These are phyloP conservation scores for Gonapodya prolifera DNA, from an alignment of 192 early-diverging fungal genomes.

Conservation along the genomic window DNA sequence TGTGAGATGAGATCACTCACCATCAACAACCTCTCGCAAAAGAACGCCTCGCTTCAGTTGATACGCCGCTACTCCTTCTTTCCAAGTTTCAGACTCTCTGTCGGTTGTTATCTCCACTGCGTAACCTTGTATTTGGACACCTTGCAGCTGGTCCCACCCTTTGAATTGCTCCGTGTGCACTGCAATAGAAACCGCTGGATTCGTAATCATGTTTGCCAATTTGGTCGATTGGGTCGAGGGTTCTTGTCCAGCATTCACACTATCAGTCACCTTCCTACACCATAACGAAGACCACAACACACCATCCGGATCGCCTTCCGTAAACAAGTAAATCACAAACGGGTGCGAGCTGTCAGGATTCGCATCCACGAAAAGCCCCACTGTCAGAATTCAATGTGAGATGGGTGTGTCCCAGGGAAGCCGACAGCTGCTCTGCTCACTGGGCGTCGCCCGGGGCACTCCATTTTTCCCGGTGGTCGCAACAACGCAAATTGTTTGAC, in stretches of 20 bases:
- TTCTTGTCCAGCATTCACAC: neutral
- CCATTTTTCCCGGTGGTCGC: neutral
- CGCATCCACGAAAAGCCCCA: neutral
- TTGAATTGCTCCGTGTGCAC: neutral
- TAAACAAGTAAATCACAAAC: neutral
- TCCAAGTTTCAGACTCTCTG: neutral
- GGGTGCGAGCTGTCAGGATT: neutral
- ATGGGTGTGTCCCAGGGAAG: neutral
- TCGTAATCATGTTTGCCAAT: neutral
- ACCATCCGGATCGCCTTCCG: neutral
- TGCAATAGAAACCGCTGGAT: neutral
- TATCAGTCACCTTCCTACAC: neutral
- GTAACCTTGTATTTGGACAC: neutral
- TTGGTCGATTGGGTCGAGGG: neutral
- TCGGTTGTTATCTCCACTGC: neutral
- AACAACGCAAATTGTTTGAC: neutral
- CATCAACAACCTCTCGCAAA: neutral
- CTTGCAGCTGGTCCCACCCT: neutral
- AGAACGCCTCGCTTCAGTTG: neutral
- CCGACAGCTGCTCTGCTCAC: neutral
- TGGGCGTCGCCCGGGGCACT: neutral
- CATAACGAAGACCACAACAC: neutral
- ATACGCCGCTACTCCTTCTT: neutral
- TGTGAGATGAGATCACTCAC: neutral
- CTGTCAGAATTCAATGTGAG: neutral